Evolutionary conservation across 2,329 filamentous ascomycete genomes (phyloP).

Genomic region (Ilyonectria robusta): DNA sequence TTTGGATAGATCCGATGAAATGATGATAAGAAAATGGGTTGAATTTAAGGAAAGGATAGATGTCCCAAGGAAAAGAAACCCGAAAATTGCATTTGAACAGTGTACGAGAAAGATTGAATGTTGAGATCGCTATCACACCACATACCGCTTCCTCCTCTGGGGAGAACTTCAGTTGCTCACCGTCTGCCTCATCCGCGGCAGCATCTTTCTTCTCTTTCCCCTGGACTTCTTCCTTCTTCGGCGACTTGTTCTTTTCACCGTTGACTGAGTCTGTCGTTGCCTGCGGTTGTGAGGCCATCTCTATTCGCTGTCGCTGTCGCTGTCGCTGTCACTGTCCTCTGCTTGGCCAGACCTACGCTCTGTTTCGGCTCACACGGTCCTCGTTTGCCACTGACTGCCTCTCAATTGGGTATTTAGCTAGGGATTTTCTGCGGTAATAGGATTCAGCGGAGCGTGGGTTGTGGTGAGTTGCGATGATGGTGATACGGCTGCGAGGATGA

Average conservation of each 20-base stretch:
- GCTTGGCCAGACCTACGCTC: not conserved
- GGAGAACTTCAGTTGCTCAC: constrained; percentile 59
- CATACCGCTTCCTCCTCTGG: constrained; percentile 71
- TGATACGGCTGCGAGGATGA: not conserved
- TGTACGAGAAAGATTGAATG: not conserved
- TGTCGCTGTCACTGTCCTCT: not conserved
- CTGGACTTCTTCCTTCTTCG: not conserved
- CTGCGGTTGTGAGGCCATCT: constrained; percentile 8
- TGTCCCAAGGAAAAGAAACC: not conserved
- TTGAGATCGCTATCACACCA: constrained; percentile 16
- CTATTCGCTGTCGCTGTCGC: not conserved
- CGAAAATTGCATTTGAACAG: not conserved
- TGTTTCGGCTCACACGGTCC: not conserved
- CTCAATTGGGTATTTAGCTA: not conserved
- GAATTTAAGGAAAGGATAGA: not conserved
- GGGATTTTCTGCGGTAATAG: not conserved
- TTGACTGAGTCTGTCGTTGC: constrained; percentile 22
- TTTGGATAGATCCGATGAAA: no score
- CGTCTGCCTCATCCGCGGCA: constrained; percentile 25
- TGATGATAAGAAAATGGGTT: not conserved
- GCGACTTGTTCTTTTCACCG: constrained; percentile 9
- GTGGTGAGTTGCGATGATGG: not conserved
- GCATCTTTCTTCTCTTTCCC: constrained; percentile 21
- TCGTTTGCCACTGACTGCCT: not conserved
- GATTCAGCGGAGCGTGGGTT: not conserved